Conservation (phyloP, 1,284 basidiomycete species). For the Schizophyllum amplum region DNA sequence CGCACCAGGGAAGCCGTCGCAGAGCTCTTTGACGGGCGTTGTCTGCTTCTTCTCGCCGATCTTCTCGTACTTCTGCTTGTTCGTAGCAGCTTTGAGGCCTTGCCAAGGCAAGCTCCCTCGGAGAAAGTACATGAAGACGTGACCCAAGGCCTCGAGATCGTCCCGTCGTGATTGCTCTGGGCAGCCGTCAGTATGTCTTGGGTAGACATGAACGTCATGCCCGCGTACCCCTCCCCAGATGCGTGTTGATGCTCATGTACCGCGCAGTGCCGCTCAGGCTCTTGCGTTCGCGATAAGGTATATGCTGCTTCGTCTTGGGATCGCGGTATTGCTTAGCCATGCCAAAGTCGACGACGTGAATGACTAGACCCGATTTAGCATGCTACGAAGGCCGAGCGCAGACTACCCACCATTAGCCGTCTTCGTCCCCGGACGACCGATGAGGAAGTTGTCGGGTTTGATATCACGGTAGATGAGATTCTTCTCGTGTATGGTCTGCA, state of each 20-base stretch:
- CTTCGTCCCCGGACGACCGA: conserved; percentile 87
- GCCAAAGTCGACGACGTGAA: conserved; percentile 83
- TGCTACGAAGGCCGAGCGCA: background rate
- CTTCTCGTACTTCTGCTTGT: conserved; percentile 99
- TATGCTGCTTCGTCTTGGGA: conserved; percentile 95
- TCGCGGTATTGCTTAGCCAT: conserved; percentile 99
- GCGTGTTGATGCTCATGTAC: conserved; percentile 98
- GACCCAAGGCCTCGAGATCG: conserved; percentile 90
- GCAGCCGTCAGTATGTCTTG: background rate
- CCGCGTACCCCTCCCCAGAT: conserved; percentile 76
- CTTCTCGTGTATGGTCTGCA: conserved; percentile 95
- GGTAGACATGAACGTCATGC: conserved; percentile 7
- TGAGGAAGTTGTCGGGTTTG: conserved; percentile 96
- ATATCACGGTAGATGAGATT: conserved; percentile 97
- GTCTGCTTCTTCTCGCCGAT: conserved; percentile 99
- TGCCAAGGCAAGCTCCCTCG: conserved; percentile 94
- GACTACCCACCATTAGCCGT: conserved; percentile 57
- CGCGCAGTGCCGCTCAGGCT: conserved; percentile 86
- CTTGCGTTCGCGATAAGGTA: conserved; percentile 94
- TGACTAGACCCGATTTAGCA: conserved; percentile 19
- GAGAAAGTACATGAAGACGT: conserved; percentile 98
- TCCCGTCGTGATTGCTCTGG: conserved; percentile 91
- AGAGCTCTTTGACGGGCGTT: conserved; percentile 90
- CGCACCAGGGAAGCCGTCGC: conserved; percentile 85
- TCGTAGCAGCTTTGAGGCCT: conserved; percentile 92